Base-by-base conservation (phyloP, 305 asterid species). In the Salvia sclarea region DNA sequence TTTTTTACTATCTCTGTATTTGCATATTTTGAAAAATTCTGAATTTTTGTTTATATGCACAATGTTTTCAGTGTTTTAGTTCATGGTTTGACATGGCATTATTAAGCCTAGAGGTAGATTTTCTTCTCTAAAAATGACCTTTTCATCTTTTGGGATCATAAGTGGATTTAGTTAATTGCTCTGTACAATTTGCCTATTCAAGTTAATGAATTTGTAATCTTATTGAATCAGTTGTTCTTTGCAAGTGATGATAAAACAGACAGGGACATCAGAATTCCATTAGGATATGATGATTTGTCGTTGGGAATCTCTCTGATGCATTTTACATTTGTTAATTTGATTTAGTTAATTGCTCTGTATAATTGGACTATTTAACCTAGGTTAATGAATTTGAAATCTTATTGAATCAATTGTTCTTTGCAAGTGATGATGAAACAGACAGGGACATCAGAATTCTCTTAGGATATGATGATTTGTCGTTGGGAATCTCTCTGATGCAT, bases 401-500 rank as follows among this genome's bases (percentile, higher is more conserved):
- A 28, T n/a, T 28, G 33, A 28, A 28, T 28, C 33, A 3, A 28
- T 28, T 28, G 3, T 28, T 28, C 30, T 28, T 1, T 71, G 84
- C 84, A 78, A 70, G 57, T 86, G 92, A 82, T 56, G 90, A 84
- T 55, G 74, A 14, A 79, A 75, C 62, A 77, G 88, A 84, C 92
- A 86, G 92, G 89, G 89, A 86, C 88, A 82, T 82, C 88, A 76
- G 88, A 37, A 59, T 75, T 76, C 79, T 40, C 10, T n/a, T 17
- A 2, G 77, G 49, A 70, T 8, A 76, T 73, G 88, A 71, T 79
- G 85, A 82, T 73, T 79, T 79, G 84, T 81, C 75, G 57, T 20
- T 84, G 88, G 90, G 88, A 84, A 82, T 82, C 84, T 86, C 85
- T 84, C 85, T 80, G 88, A 84, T 86, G 88, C 86, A 54, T 48